Percentiles rank a stretch among this genome's conserved stretches.
These are phyloP conservation scores for Didymella keratinophila DNA, from an alignment of 2,329 filamentous ascomycete genomes.

Conservation along the genomic window DNA sequence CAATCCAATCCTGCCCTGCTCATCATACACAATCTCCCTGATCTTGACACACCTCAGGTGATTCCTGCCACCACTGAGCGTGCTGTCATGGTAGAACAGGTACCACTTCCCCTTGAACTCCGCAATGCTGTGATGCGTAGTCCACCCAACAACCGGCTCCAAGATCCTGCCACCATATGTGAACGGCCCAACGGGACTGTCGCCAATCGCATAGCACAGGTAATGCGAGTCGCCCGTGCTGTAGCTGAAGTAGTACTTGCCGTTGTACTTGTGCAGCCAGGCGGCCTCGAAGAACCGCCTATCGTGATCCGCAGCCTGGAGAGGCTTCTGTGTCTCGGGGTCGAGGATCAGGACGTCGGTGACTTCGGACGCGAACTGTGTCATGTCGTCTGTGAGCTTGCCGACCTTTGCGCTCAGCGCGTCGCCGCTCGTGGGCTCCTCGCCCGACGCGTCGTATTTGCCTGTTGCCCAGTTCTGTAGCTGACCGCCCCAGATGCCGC, in stretches of 20 bases:
- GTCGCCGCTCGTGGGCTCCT: slow-evolving; percentile 47
- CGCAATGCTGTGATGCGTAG: slow-evolving; percentile 80
- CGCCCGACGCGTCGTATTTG: slow-evolving; percentile 61
- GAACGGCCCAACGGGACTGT: slow-evolving; percentile 74
- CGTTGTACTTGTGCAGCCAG: slow-evolving; percentile 78
- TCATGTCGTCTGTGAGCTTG: slow-evolving; percentile 71
- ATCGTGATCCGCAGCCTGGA: slow-evolving; percentile 74
- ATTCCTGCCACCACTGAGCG: slow-evolving; percentile 71
- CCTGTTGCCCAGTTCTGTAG: slow-evolving; percentile 75
- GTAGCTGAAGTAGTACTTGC: slow-evolving; percentile 78
- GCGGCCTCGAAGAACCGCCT: slow-evolving; percentile 81
- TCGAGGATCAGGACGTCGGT: slow-evolving; percentile 71
- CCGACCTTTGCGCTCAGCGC: slow-evolving; percentile 74
- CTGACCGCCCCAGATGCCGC: slow-evolving; percentile 82
- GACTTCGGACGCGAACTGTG: slow-evolving; percentile 63
- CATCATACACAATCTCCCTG: slow-evolving; percentile 76
- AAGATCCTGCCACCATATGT: slow-evolving; percentile 75
- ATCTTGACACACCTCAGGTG: slow-evolving; percentile 78
- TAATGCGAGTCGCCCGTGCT: slow-evolving; percentile 81
- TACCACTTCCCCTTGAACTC: slow-evolving; percentile 77
- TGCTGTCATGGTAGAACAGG: slow-evolving; percentile 79
- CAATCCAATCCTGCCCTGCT: slow-evolving; percentile 65
- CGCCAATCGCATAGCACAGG: slow-evolving; percentile 72
- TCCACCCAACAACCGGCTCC: slow-evolving; percentile 81
- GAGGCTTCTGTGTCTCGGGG: slow-evolving; percentile 61